These are phyloP conservation scores for Parastagonospora nodorum DNA, from an alignment of 2,329 filamentous ascomycete species.

Conservation along the genomic window DNA sequence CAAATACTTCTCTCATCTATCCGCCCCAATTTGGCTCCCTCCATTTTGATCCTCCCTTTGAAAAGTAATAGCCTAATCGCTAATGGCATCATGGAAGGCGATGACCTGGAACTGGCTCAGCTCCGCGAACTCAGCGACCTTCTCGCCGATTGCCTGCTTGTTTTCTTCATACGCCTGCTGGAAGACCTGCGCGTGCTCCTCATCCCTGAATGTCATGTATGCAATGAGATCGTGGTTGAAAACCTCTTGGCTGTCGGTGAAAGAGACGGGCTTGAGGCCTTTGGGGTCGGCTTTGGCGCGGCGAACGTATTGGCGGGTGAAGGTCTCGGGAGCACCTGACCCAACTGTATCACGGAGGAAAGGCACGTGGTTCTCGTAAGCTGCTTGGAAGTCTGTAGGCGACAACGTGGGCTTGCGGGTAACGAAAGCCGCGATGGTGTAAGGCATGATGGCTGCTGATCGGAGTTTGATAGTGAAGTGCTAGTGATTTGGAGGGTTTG, in stretches of 20 bases:
- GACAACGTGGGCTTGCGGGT: slow-evolving; percentile 9
- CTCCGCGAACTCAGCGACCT: slow-evolving; percentile 9
- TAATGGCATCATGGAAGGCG: slow-evolving; percentile 11
- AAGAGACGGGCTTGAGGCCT: slow-evolving; percentile 6
- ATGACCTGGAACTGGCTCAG: slow-evolving; percentile 11
- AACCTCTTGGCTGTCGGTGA: slow-evolving; percentile 6
- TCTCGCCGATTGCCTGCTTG: slow-evolving; percentile 6
- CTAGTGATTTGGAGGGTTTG: background rate
- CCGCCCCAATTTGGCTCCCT: background rate
- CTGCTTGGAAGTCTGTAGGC: slow-evolving; percentile 5
- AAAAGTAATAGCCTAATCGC: background rate
- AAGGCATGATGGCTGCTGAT: slow-evolving; percentile 9
- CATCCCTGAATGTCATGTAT: slow-evolving; percentile 8
- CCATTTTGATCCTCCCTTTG: background rate
- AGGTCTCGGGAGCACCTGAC: background rate
- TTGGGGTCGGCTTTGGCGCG: slow-evolving; percentile 10
- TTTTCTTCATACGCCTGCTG: slow-evolving; percentile 9
- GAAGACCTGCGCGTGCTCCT: slow-evolving; percentile 7
- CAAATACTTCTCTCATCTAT: background rate
- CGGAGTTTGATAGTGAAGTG: background rate
- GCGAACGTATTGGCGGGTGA: slow-evolving; percentile 13
- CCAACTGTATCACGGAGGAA: slow-evolving; percentile 7
- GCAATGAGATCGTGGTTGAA: slow-evolving; percentile 11
- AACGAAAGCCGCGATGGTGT: slow-evolving; percentile 13
- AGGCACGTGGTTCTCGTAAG: slow-evolving; percentile 9